These are phyloP conservation scores for Xylaria sp. DNA, from an alignment of 2,329 filamentous ascomycete species.

Conservation along the genomic window DNA sequence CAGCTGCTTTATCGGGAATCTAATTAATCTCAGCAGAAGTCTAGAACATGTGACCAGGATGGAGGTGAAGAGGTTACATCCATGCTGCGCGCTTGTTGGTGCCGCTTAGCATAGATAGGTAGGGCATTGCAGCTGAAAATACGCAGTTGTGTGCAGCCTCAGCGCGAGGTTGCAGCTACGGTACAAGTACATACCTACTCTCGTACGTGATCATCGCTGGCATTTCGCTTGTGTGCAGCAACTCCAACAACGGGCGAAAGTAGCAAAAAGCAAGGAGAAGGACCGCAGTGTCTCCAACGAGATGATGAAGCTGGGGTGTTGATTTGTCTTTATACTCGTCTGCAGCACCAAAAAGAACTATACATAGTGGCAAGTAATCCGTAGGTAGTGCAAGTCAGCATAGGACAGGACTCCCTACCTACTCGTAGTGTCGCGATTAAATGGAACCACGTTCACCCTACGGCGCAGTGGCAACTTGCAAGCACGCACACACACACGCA, in stretches of 20 bases:
- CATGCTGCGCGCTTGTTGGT: too few species aligned
- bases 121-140: constrained; percentile 8
- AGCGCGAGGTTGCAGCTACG: constrained; percentile 16
- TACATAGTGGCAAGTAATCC: too few species aligned
- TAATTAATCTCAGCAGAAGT: neutral
- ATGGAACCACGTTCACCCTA: neutral
- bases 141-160: constrained; percentile 5
- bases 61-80: neutral
- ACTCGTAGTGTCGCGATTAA: neutral
- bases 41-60: neutral
- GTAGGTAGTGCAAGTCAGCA: neutral
- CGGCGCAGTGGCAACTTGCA: too few species aligned
- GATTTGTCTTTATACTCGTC: too few species aligned
- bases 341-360: too few species aligned
- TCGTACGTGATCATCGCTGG: too few species aligned
- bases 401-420: neutral
- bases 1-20: neutral
- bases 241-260: too few species aligned
- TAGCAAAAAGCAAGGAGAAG: too few species aligned
- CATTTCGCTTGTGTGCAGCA: too few species aligned
- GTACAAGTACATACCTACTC: neutral
- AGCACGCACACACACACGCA: too few species aligned
- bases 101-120: neutral
- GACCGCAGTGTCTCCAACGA: too few species aligned
- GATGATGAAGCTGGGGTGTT: too few species aligned